These are phyloP conservation scores for Boletus vinaceobasis DNA, from an alignment of 768 basidiomycete species.

Conservation along the genomic window DNA sequence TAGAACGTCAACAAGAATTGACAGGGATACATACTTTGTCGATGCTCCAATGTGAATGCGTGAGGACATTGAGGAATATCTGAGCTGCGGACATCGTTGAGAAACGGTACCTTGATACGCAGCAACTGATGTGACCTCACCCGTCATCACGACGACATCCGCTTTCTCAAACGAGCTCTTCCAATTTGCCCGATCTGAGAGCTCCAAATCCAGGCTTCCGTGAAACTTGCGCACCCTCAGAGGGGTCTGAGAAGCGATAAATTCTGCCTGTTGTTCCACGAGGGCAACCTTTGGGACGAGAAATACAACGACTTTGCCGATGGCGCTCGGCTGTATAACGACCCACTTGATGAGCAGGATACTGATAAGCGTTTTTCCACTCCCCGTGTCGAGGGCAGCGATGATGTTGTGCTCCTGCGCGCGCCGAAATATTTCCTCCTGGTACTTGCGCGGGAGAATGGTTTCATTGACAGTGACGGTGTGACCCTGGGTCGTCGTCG, in stretches of 20 bases:
- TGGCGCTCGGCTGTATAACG: conserved; percentile 44
- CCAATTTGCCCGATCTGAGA: conserved; percentile 68
- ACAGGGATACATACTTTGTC: conserved; percentile 42
- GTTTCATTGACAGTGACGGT: conserved; percentile 32
- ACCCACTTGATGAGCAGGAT: conserved; percentile 74
- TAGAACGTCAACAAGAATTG: neutral
- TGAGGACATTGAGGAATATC: conserved; percentile 75
- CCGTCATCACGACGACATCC: conserved; percentile 86
- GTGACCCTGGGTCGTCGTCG: conserved; percentile 25
- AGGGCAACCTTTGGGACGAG: conserved; percentile 83
- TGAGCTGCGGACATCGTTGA: conserved; percentile 49
- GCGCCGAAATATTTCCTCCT: conserved; percentile 53
- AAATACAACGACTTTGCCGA: conserved; percentile 68
- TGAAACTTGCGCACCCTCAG: conserved; percentile 66
- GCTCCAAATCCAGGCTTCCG: conserved; percentile 68
- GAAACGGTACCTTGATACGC: neutral
- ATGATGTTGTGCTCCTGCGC: conserved; percentile 53
- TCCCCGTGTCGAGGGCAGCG: conserved; percentile 57
- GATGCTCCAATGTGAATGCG: conserved; percentile 79
- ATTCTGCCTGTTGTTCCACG: conserved; percentile 77
- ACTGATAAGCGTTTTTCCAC: conserved; percentile 61
- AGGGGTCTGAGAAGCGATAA: conserved; percentile 60
- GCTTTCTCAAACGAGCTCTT: conserved; percentile 52
- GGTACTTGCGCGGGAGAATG: conserved; percentile 49
- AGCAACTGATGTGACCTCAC: conserved; percentile 36